Evolutionary conservation across 1,139 yeast genomes (phyloP).

Genomic region (Taphrina wiesneri): DNA sequence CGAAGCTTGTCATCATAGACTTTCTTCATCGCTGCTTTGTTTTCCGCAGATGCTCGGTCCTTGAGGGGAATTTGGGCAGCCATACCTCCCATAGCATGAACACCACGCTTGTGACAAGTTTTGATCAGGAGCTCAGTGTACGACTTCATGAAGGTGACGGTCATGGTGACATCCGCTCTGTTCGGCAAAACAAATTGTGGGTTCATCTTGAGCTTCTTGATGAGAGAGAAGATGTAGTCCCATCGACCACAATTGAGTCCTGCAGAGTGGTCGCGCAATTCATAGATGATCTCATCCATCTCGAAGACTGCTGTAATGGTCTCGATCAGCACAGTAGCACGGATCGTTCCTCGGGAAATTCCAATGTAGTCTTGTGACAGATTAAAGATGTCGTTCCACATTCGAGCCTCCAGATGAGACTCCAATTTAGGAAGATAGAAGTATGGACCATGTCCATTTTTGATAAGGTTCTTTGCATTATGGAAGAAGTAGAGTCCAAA

Average conservation of each 20-base stretch:
- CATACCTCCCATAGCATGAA: constrained; percentile 83
- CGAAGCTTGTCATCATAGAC: constrained; percentile 72
- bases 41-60: constrained; percentile 51
- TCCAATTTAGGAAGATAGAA: constrained; percentile 80
- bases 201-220: constrained; percentile 66
- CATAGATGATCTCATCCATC: constrained; percentile 78
- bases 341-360: constrained; percentile 67
- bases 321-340: constrained; percentile 77
- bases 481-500: constrained; percentile 76
- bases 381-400: constrained; percentile 76
- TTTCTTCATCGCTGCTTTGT: constrained; percentile 67
- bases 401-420: constrained; percentile 73
- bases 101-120: constrained; percentile 73
- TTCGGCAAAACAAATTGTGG: constrained; percentile 68
- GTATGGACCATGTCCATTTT: constrained; percentile 71
- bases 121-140: constrained; percentile 67
- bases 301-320: constrained; percentile 76
- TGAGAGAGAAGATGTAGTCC: constrained; percentile 76
- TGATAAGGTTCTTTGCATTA: constrained; percentile 63
- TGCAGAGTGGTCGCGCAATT: constrained; percentile 70
- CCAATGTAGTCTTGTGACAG: constrained; percentile 67
- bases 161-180: constrained; percentile 72
- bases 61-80: constrained; percentile 82
- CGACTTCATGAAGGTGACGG: constrained; percentile 71
- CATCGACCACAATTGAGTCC: constrained; percentile 82